Percentiles rank a stretch among this genome's conserved stretches.
phyloP scores from a whole-genome alignment of 495 filamentous ascomycete genomes.

The Penicillium chermesinum region DNA sequence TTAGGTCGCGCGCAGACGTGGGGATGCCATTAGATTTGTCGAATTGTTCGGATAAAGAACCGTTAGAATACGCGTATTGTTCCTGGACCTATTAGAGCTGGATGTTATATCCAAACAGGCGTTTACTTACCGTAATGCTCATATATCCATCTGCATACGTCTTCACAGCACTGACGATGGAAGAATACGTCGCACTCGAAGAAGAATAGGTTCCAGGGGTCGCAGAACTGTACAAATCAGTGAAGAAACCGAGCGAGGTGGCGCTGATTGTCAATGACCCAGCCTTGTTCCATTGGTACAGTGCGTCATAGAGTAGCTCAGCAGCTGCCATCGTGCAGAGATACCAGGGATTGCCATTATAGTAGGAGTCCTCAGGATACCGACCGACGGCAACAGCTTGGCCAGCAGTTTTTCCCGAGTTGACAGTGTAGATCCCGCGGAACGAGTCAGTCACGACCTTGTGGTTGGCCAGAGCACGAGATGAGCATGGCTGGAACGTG shows the following conservation, averaged over 20 bases:
- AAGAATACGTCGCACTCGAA: conserved; percentile 40
- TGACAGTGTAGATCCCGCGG: conserved; percentile 53
- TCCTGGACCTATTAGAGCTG: conserved; percentile 12
- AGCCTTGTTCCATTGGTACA: conserved; percentile 52
- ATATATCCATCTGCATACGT: conserved; percentile 64
- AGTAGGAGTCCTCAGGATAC: conserved; percentile 66
- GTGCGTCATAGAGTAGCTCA: conserved; percentile 60
- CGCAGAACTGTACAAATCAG: conserved; percentile 44
- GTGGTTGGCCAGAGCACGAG: conserved; percentile 59
- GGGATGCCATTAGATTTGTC: conserved; percentile 45
- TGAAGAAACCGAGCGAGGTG: conserved; percentile 53
- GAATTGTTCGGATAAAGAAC: conserved; percentile 59
- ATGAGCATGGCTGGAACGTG: conserved; percentile 58
- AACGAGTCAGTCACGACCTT: conserved; percentile 61
- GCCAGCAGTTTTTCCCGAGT: conserved; percentile 38
- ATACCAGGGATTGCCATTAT: conserved; percentile 65
- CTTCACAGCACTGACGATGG: conserved; percentile 49
- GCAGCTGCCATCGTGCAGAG: conserved; percentile 59
- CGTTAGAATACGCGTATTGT: conserved; percentile 45
- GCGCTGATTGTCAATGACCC: conserved; percentile 49
- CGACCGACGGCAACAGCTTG: conserved; percentile 61
- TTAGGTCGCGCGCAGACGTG: conserved; percentile 51
- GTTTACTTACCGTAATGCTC: conserved; percentile 37
- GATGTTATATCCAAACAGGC: conserved; percentile 1
- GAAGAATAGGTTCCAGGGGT: conserved; percentile 48